phyloP scores from a whole-genome alignment of 805 yeast genomes.

The Candida manassasensis region DNA sequence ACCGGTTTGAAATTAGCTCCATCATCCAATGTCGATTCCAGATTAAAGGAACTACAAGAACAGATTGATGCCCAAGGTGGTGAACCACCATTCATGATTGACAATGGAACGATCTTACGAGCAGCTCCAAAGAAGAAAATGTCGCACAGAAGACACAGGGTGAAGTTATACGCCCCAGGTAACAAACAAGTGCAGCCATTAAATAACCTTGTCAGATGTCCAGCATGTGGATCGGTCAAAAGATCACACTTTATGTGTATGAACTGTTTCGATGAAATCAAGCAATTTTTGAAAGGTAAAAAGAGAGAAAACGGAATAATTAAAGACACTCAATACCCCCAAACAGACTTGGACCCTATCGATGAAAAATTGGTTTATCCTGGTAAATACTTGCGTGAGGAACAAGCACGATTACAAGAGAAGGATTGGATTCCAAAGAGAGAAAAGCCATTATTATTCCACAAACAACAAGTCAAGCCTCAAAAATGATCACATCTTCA shows the following conservation, averaged over 20 bases:
- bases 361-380: constrained; percentile 72
- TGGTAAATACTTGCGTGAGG: constrained; percentile 49
- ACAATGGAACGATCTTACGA: constrained; percentile 61
- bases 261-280: constrained; percentile 85
- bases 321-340: constrained; percentile 10
- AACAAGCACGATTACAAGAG: constrained; percentile 25
- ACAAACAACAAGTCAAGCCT: constrained; percentile 9
- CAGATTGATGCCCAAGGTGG: constrained; percentile 31
- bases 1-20: constrained; percentile 4
- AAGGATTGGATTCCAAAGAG: constrained; percentile 44
- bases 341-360: constrained; percentile 45
- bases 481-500: constrained; percentile 1
- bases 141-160: constrained; percentile 82
- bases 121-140: constrained; percentile 96
- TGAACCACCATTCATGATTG: constrained; percentile 41
- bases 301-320: constrained; percentile 21
- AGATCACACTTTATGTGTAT: constrained; percentile 88
- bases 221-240: constrained; percentile 91
- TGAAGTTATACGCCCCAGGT: constrained; percentile 77
- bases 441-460: constrained; percentile 37
- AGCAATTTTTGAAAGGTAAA: constrained; percentile 61
- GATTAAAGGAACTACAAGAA: constrained; percentile 35
- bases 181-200: constrained; percentile 74
- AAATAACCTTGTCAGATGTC: constrained; percentile 81
- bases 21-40: constrained; percentile 13